Evolutionary conservation across 768 basidiomycete genomes (phyloP).

Genomic region (Phlebiopsis flavidoalba): DNA sequence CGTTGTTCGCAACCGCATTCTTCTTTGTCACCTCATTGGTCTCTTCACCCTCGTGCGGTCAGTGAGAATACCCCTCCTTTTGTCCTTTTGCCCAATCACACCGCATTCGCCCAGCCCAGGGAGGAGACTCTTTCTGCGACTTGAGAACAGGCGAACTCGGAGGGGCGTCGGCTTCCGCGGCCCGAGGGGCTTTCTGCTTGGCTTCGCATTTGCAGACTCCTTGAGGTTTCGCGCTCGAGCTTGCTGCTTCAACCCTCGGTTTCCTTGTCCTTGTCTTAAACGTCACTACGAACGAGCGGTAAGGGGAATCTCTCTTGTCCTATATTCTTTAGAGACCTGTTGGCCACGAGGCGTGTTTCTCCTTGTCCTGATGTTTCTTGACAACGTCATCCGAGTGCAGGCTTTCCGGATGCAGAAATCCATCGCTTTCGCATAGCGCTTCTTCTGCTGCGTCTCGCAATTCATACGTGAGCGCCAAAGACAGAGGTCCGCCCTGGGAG

Average conservation of each 20-base stretch:
- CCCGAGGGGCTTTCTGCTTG: conserved; percentile 19
- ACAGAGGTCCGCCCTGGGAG: too few relatives aligned
- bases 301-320: neutral
- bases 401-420: too few relatives aligned
- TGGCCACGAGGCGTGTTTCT: too few relatives aligned
- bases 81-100: conserved; percentile 11
- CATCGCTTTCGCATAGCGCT: too few relatives aligned
- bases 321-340: neutral
- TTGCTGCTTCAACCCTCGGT: neutral
- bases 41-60: neutral
- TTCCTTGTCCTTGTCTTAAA: neutral
- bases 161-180: conserved; percentile 22
- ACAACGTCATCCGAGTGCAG: conserved; percentile 4
- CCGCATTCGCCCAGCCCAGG: neutral
- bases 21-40: neutral
- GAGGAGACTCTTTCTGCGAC: neutral
- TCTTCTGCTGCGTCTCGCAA: too few relatives aligned
- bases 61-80: neutral
- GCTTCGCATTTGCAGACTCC: neutral
- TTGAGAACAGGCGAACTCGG: conserved; percentile 13
- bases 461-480: too few relatives aligned
- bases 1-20: neutral
- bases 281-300: neutral
- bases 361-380: neutral
- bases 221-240: neutral